phyloP scores from a whole-genome alignment of 441 rosid species.

The Arabidopsis lyrata region DNA sequence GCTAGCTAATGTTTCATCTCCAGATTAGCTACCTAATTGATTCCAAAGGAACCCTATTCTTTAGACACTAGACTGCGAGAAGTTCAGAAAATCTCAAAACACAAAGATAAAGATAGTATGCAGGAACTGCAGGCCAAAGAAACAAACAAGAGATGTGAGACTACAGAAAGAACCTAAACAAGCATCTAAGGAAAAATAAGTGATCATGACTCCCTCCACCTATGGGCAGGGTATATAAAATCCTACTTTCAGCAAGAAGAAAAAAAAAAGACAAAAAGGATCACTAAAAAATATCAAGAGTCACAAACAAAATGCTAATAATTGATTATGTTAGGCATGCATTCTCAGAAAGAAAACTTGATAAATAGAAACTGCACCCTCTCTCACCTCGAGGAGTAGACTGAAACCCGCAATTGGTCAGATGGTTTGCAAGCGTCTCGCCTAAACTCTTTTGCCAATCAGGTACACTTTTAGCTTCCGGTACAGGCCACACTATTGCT shows the following conservation, averaged over 20 bases:
- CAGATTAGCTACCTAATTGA: slow-evolving; percentile 17
- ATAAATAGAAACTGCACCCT: neutral
- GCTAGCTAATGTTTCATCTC: no score
- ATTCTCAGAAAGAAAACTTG: neutral
- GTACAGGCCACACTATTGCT: slow-evolving; percentile 88
- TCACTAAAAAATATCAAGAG: neutral
- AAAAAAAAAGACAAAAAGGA: neutral
- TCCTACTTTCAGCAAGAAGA: neutral
- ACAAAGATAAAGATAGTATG: slow-evolving; percentile 8
- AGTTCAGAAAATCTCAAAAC: slow-evolving; percentile 9
- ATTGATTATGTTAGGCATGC: slow-evolving; percentile 1
- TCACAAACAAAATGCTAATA: neutral
- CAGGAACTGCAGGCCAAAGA: slow-evolving; percentile 14
- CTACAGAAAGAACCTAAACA: slow-evolving; percentile 9
- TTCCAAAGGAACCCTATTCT: slow-evolving; percentile 13
- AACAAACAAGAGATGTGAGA: slow-evolving; percentile 23
- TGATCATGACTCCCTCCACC: slow-evolving; percentile 23
- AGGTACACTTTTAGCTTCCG: slow-evolving; percentile 72
- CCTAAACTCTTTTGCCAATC: slow-evolving; percentile 87
- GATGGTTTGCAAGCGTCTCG: slow-evolving; percentile 88
- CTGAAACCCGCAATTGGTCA: slow-evolving; percentile 81
- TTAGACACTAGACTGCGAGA: slow-evolving; percentile 16
- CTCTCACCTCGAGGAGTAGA: slow-evolving; percentile 80
- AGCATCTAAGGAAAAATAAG: neutral
- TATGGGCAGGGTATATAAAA: neutral